Evolutionary conservation across 2,329 filamentous ascomycete species (phyloP), one percentile per base, ranked within the genome.

Genomic region (Epichloe gansuensis): DNA sequence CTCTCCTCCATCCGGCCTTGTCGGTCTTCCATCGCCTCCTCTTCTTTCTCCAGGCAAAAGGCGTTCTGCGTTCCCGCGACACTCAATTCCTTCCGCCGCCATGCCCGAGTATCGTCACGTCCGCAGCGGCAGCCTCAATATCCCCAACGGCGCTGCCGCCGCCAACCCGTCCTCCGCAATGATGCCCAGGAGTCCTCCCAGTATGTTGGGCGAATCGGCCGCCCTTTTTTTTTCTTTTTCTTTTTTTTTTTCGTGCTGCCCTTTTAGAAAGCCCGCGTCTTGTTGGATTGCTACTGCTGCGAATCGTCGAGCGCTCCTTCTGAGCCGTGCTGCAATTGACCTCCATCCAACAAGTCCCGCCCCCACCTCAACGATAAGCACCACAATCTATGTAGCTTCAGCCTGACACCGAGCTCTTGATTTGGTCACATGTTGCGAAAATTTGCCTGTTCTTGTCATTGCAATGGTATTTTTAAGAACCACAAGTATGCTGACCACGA

Each of bases 181-280:
- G 63, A 60, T 62, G 56, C 78, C 81, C 46, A 70, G 80, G 60
- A 83, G 80, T 67, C 81, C 81, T 58, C 80, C 81, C 31, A 82
- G 79, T 80, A 55, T 35, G 35, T 55, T 23, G 21, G 28, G 37
- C 23, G 28, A 46, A 13, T 21, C 6, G 21, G 21, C 39, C 34
- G 34, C 42, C 42, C 42, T 39, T 41, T 34, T 15, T 35, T 13
- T 7, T 8, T 31, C 7, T 31, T 31, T 9, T 31, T 31, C 3
- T 31, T 34, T 51, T 48, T 34, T n/a, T 52, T 15, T 41, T 46
- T 17, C 4, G 8, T 12, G 12, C 11, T 35, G 13, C 25, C 46
- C 13, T 25, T 7, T 3, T 15, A 5, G 11, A 41, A 34, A 43
- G 35, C 43, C 43, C 17, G 44, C 45, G 13, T 31, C n/a, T 39